Evolutionary conservation across 1,284 basidiomycete species (phyloP), one percentile per base, ranked within the genome.

Genomic region (Heimioporus retisporus): DNA sequence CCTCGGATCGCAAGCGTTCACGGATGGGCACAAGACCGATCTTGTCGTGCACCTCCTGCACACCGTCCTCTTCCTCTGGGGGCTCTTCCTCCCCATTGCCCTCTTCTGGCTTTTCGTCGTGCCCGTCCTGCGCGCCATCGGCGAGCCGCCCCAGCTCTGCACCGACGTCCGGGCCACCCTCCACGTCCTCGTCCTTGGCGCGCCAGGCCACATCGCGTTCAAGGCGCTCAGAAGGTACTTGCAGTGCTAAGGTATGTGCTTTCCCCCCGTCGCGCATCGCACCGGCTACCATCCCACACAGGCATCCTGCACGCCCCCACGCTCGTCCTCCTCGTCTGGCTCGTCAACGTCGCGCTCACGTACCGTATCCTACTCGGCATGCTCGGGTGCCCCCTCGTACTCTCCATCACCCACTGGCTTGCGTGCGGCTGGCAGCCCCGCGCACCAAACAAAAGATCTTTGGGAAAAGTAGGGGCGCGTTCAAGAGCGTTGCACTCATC

Each of bases 401-500:
- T 93, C 46, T 88, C 91, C 1, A 82, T 91, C 61, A 90, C 88
- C 4, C 93, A 91, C 72, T 92, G 91, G 90, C 73, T 92, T 5
- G 87, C 85, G 40, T n/a, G n/a, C n/a, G n/a, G n/a, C n/a, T n/a
- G n/a, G n/a, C n/a, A n/a, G n/a, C n/a, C n/a, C n/a, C n/a, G n/a
- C 31, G 31, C 31, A 35, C 31, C 31, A 35, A 35, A 35, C 31
- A 35, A n/a, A n/a, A n/a, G n/a, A n/a, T n/a, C n/a, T n/a, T n/a
- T n/a, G n/a, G n/a, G n/a, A n/a, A n/a, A n/a, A n/a, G n/a, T n/a
- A n/a, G n/a, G n/a, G n/a, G n/a, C n/a, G 92, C 92, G 0, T 93
- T 93, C 69, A 92, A 94, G 74, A 93, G 93, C 53, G 93, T 93
- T 11, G 92, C 92, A 7, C 79, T 93, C 25, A 90, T 90, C n/a